These are phyloP conservation scores for Kitagawia praeruptora DNA, from an alignment of 129 eudicot genomes.

Conservation along the genomic window DNA sequence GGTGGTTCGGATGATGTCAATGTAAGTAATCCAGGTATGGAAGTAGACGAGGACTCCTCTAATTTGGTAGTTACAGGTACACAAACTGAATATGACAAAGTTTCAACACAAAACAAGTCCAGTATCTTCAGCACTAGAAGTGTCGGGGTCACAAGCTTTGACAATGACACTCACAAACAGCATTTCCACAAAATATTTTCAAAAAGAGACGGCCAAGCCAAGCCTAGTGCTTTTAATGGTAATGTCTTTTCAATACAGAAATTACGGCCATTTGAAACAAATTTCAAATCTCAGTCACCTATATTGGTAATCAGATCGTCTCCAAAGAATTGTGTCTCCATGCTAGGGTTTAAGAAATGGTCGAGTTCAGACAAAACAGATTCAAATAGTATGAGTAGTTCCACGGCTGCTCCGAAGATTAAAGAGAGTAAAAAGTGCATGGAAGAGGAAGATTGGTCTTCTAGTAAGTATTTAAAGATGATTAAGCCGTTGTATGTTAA, in stretches of 20 bases:
- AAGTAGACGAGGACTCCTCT: slow-evolving; percentile 29
- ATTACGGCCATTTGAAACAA: background rate
- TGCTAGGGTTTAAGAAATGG: slow-evolving; percentile 22
- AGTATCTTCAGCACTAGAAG: background rate
- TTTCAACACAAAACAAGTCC: background rate
- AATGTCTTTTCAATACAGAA: slow-evolving; percentile 5
- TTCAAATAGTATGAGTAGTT: background rate
- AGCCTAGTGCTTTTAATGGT: background rate
- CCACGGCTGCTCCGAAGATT: background rate
- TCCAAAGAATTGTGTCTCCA: slow-evolving; percentile 19
- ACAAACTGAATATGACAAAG: background rate
- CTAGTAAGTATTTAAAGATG: slow-evolving; percentile 38
- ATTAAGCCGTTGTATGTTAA: slow-evolving; percentile 27
- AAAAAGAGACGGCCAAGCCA: slow-evolving; percentile 2
- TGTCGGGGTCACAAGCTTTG: background rate
- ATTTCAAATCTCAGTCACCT: slow-evolving; percentile 15
- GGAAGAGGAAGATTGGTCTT: background rate
- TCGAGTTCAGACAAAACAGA: slow-evolving; percentile 15
- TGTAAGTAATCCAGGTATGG: background rate
- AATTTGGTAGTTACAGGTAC: slow-evolving; percentile 22
- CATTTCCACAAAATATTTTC: background rate
- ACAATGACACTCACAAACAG: background rate
- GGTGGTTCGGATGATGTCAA: too few relatives aligned
- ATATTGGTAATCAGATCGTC: slow-evolving; percentile 14
- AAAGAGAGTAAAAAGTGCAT: slow-evolving; percentile 7